Conservation (phyloP, 2,329 filamentous ascomycete species). For the Gaeumannomyces sp. region DNA sequence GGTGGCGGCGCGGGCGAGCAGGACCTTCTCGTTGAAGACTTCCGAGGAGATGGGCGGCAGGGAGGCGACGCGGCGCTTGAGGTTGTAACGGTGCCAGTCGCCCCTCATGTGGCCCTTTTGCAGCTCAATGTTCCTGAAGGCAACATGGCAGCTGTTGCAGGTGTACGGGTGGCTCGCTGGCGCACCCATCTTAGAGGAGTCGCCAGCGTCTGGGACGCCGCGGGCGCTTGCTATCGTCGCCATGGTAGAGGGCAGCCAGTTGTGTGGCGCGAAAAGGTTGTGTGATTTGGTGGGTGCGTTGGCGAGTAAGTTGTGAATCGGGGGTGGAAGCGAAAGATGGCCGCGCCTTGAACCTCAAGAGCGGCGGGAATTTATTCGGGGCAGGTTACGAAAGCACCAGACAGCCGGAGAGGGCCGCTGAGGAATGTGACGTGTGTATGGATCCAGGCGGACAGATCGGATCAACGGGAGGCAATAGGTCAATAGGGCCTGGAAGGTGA, state of each 20-base stretch:
- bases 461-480: too few relatives aligned
- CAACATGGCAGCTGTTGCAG: conserved; percentile 97
- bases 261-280: neutral
- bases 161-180: conserved; percentile 76
- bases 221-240: conserved; percentile 39
- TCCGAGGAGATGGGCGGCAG: conserved; percentile 88
- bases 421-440: too few relatives aligned
- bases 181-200: conserved; percentile 21
- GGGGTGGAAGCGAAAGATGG: neutral
- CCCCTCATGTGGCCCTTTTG: conserved; percentile 96
- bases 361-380: too few relatives aligned
- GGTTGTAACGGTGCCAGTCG: conserved; percentile 98
- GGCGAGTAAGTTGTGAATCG: neutral
- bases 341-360: too few relatives aligned
- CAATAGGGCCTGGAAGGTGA: too few relatives aligned
- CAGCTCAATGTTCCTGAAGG: conserved; percentile 87
- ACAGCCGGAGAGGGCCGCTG: too few relatives aligned
- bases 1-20: conserved; percentile 80
- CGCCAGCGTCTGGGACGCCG: conserved; percentile 20
- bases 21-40: conserved; percentile 90
- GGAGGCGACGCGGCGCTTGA: conserved; percentile 88
- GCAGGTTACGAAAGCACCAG: too few relatives aligned
- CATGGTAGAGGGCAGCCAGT: conserved; percentile 30
- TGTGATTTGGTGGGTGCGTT: neutral
- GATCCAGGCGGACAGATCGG: neutral